Conservation (phyloP, 2,329 filamentous ascomycete species). For the Tolypocladium ovalisporum region DNA sequence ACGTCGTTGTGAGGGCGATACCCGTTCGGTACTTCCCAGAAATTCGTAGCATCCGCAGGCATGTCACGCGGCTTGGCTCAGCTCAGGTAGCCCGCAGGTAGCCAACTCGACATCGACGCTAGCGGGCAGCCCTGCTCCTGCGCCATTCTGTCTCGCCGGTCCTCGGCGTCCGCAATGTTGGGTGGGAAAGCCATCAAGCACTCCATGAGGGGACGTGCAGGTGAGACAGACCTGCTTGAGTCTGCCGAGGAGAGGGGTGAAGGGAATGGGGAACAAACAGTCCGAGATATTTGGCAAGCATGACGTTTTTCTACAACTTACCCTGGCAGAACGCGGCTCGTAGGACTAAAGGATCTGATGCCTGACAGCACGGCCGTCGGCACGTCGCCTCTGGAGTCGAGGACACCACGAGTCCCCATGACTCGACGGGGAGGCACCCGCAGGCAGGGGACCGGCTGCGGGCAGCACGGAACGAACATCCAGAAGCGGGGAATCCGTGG, state of each 20-base stretch:
- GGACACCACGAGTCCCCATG: not conserved
- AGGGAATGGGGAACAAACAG: not conserved
- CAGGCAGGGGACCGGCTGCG: not conserved
- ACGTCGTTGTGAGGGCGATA: too few species aligned
- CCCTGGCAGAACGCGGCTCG: not conserved
- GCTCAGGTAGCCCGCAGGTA: not conserved
- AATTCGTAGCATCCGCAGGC: not conserved
- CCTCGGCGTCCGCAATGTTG: not conserved
- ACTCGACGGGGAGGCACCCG: not conserved
- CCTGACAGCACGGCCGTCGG: not conserved
- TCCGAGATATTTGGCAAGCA: not conserved
- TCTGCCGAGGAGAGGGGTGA: not conserved
- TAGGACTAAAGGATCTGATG: not conserved
- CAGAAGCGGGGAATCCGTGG: not conserved
- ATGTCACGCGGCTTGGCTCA: not conserved
- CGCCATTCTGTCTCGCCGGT: slow-evolving; percentile 1
- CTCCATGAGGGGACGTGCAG: not conserved
- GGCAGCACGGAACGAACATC: not conserved
- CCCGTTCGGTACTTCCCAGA: not conserved
- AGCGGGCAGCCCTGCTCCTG: slow-evolving; percentile 1
- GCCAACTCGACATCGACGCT: not conserved
- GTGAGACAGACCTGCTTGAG: not conserved
- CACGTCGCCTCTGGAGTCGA: not conserved
- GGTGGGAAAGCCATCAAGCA: not conserved
- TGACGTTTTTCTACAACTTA: not conserved